Evolutionary conservation across 495 filamentous ascomycete species (phyloP).

Genomic region (Penicillium dipodomyicola): DNA sequence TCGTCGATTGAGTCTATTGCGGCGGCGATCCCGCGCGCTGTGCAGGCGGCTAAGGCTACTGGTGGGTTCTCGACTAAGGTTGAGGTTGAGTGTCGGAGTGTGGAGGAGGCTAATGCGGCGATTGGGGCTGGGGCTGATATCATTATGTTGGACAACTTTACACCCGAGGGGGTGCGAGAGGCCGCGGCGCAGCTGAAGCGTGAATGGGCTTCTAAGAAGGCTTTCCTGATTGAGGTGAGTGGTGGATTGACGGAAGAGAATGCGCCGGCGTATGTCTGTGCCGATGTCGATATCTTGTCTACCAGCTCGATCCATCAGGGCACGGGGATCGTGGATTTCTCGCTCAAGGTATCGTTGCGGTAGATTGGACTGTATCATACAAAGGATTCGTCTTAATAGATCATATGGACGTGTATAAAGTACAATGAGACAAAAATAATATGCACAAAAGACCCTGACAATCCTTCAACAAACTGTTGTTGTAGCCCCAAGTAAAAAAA

Average conservation of each 20-base stretch:
- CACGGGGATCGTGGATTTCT: conserved; percentile 89
- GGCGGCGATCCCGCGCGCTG: conserved; percentile 78
- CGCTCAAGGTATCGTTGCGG: conserved; percentile 72
- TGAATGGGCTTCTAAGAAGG: conserved; percentile 62
- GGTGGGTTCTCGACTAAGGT: conserved; percentile 91
- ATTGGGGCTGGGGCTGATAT: conserved; percentile 89
- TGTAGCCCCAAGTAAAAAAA: conserved; percentile 2
- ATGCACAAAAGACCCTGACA: conserved; percentile 1
- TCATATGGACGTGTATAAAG: conserved; percentile 19
- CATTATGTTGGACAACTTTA: conserved; percentile 97
- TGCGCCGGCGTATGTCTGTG: conserved; percentile 73
- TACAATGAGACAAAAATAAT: conserved; percentile 9
- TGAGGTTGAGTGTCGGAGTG: conserved; percentile 88
- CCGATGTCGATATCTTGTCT: conserved; percentile 90
- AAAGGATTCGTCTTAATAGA: conserved; percentile 6
- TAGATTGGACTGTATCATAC: conserved; percentile 21
- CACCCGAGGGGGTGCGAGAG: conserved; percentile 65
- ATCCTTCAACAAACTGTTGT: neutral
- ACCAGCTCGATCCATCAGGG: conserved; percentile 97
- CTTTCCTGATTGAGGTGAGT: conserved; percentile 85
- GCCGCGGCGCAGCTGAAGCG: conserved; percentile 72
- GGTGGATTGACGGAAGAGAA: conserved; percentile 87
- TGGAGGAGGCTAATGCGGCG: conserved; percentile 86
- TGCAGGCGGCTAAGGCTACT: conserved; percentile 75
- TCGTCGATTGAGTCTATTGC: conserved; percentile 31